These are phyloP conservation scores for Kalaharituber pfeilii DNA, from an alignment of 2,329 filamentous ascomycete species.

Conservation along the genomic window DNA sequence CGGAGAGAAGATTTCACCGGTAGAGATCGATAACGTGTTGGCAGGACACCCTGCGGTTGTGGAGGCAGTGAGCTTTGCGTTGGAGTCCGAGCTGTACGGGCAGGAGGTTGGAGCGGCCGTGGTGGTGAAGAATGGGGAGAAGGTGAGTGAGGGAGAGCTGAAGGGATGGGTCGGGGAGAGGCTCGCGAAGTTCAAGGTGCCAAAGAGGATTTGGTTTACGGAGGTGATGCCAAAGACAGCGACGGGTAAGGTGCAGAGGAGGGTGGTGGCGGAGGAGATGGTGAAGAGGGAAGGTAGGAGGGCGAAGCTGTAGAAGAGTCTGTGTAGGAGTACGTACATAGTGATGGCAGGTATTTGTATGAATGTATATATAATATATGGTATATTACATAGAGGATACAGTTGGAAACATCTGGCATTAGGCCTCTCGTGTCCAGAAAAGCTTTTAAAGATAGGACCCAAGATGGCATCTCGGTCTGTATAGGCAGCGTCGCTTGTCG, in stretches of 20 bases:
- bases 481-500: no score
- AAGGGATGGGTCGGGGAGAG: slow-evolving; percentile 51
- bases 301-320: slow-evolving; percentile 36
- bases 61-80: slow-evolving; percentile 69
- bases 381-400: no score
- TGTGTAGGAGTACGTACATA: no score
- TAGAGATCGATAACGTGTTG: slow-evolving; percentile 70
- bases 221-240: slow-evolving; percentile 77
- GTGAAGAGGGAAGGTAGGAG: slow-evolving; percentile 45
- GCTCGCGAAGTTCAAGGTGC: slow-evolving; percentile 69
- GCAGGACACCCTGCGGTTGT: slow-evolving; percentile 53
- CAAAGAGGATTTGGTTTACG: slow-evolving; percentile 71
- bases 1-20: slow-evolving; percentile 76
- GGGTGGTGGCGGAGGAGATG: slow-evolving; percentile 76
- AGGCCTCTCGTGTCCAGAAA: no score
- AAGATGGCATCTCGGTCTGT: no score
- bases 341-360: no score
- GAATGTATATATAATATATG: no score
- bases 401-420: no score
- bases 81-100: slow-evolving; percentile 66
- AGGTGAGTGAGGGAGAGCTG: slow-evolving; percentile 41
- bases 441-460: no score
- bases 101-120: slow-evolving; percentile 66
- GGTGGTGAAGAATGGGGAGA: slow-evolving; percentile 49
- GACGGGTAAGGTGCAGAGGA: slow-evolving; percentile 75